Percentiles rank a stretch among this genome's conserved stretches.
phyloP scores from a whole-genome alignment of 306 rosid species.

The Vigna trinervia region DNA sequence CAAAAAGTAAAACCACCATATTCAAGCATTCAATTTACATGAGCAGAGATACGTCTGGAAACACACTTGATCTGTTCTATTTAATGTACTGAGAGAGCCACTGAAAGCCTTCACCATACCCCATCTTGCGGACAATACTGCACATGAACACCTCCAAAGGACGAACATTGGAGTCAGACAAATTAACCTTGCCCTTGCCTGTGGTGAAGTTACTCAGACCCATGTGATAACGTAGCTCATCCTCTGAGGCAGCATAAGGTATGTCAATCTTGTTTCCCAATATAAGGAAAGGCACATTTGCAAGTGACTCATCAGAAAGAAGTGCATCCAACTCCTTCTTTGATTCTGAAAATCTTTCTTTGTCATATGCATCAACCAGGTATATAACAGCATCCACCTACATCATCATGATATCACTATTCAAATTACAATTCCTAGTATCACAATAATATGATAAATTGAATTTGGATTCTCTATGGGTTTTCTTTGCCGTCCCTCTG shows the following conservation, averaged over 20 bases:
- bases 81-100: conserved; percentile 90
- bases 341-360: conserved; percentile 74
- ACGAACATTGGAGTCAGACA: conserved; percentile 68
- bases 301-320: conserved; percentile 71
- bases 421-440: conserved; percentile 5
- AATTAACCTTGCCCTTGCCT: conserved; percentile 77
- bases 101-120: conserved; percentile 84
- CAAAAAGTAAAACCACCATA: conserved; percentile 48
- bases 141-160: conserved; percentile 92
- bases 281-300: conserved; percentile 74
- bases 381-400: conserved; percentile 87
- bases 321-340: conserved; percentile 84
- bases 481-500: too few species aligned
- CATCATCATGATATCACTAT: conserved; percentile 19
- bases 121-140: conserved; percentile 92
- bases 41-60: conserved; percentile 24
- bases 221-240: conserved; percentile 67
- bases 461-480: too few species aligned
- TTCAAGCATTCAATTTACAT: conserved; percentile 57
- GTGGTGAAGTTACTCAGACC: conserved; percentile 80
- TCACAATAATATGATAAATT: background rate
- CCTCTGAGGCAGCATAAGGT: conserved; percentile 85
- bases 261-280: conserved; percentile 87
- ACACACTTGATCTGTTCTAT: conserved; percentile 34
- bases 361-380: conserved; percentile 81